Conservation (phyloP, 768 basidiomycete species). For the Russula sp. region DNA sequence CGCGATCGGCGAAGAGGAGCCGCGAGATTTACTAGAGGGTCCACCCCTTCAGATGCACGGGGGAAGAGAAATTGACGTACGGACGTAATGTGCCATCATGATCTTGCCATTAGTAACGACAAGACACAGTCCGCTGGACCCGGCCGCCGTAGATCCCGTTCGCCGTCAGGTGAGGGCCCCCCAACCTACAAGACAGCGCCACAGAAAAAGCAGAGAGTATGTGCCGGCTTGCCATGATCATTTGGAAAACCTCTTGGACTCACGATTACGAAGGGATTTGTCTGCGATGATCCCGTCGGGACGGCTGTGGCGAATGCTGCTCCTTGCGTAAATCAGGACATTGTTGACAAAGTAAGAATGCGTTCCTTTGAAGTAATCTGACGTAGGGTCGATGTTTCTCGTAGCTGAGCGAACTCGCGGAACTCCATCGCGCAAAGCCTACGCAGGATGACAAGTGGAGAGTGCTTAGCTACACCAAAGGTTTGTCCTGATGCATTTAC, state of each 20-base stretch:
- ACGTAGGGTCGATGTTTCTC: background rate
- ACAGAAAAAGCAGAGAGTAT: conserved; percentile 4
- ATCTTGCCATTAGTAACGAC: background rate
- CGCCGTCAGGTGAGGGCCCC: background rate
- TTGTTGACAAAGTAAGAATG: conserved; percentile 58
- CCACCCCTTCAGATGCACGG: background rate
- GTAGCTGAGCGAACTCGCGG: conserved; percentile 62
- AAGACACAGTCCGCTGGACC: background rate
- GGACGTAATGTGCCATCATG: background rate
- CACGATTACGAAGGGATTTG: conserved; percentile 46
- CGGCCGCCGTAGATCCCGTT: background rate
- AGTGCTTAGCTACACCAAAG: conserved; percentile 57
- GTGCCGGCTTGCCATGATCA: background rate
- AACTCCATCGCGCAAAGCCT: conserved; percentile 56
- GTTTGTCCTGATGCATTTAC: conserved; percentile 34
- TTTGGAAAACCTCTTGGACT: background rate
- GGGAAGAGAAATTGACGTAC: background rate
- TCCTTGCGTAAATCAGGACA: conserved; percentile 58
- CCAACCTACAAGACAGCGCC: background rate
- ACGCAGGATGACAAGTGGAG: conserved; percentile 64
- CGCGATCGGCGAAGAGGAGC: background rate
- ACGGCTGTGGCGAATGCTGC: conserved; percentile 23
- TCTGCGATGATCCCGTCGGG: conserved; percentile 49
- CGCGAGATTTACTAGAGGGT: background rate
- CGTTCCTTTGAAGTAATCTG: background rate